Evolutionary conservation across 192 early-diverging fungal species (phyloP), one percentile per base, ranked within the genome.

Genomic region (Coemansia sp.): DNA sequence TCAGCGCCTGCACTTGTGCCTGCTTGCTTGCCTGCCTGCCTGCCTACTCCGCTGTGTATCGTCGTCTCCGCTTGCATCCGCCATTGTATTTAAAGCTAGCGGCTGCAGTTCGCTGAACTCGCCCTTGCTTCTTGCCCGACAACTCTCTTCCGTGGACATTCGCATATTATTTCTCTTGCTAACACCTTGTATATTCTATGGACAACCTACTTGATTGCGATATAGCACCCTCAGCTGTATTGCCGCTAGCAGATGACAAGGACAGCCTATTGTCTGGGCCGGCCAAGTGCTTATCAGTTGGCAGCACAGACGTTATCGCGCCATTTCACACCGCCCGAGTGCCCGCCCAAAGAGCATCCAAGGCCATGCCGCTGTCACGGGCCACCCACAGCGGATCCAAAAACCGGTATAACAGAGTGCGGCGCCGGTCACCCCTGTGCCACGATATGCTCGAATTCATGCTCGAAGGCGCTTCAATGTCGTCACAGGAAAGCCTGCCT

Each of bases 391-490:
- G 32, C 12, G 61, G 46, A 2, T 37, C 58, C 46, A 73, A 62
- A 60, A 63, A 73, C 66, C 59, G 37, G 25, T 72, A 72, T 63
- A 76, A 64, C 41, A 67, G 69, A n/a, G 79, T 76, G 46, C 74
- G 79, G 42, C 79, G 74, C 45, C 59, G 74, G 63, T 82, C 79
- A 59, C 79, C 79, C 11, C 79, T 82, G 15, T 82, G 79, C 65
- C 79, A 82, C 41, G 79, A 82, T 21, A 66, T 82, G 60, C 70
- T 82, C 15, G 79, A 82, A 44, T 74, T 76, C 58, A 82, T 82
- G 74, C 79, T 82, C 29, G 79, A 76, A 29, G 71, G 62, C 23
- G 55, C 79, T 11, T 73, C 79, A 15, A 59, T 66, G 62, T 82
- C 79, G 55, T 82, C 79, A n/a, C 79, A 67, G 21, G 79, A 82